Conservation (phyloP, 768 basidiomycete species). For the Serendipita vermifera region DNA sequence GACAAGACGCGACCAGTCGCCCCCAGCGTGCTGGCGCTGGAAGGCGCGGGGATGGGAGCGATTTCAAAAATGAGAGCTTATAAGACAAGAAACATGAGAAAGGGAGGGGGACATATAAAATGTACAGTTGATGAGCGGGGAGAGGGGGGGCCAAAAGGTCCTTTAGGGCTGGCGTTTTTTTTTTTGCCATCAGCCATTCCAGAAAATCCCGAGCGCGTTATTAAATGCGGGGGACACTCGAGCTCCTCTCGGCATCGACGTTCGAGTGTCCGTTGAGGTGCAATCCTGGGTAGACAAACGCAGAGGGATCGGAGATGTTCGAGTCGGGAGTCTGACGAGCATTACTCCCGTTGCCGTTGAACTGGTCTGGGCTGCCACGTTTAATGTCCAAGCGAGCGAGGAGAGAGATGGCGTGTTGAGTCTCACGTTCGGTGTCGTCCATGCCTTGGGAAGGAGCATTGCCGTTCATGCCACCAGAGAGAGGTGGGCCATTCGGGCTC, state of each 20-base stretch:
- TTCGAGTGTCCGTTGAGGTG: background rate
- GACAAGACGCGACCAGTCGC: no score
- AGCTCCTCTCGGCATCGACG: background rate
- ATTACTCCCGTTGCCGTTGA: no score
- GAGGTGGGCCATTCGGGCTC: background rate
- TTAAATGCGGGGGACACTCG: background rate
- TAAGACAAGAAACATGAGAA: no score
- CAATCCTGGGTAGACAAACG: background rate
- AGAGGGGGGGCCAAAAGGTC: no score
- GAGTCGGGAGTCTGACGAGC: background rate
- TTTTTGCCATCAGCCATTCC: no score
- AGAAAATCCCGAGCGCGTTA: background rate
- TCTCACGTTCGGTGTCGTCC: slow-evolving; percentile 1
- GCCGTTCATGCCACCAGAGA: background rate
- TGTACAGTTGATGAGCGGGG: no score
- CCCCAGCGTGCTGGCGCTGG: no score
- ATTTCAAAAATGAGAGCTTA: no score
- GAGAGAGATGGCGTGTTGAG: slow-evolving; percentile 2
- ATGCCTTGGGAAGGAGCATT: background rate
- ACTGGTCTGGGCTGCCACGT: background rate
- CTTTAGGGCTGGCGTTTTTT: no score
- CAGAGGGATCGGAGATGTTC: background rate
- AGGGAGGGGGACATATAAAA: no score
- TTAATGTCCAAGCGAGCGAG: background rate
- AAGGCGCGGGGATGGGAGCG: no score